These are phyloP conservation scores for Diaporthe helianthi DNA, from an alignment of 2,329 filamentous ascomycete species.

Conservation along the genomic window DNA sequence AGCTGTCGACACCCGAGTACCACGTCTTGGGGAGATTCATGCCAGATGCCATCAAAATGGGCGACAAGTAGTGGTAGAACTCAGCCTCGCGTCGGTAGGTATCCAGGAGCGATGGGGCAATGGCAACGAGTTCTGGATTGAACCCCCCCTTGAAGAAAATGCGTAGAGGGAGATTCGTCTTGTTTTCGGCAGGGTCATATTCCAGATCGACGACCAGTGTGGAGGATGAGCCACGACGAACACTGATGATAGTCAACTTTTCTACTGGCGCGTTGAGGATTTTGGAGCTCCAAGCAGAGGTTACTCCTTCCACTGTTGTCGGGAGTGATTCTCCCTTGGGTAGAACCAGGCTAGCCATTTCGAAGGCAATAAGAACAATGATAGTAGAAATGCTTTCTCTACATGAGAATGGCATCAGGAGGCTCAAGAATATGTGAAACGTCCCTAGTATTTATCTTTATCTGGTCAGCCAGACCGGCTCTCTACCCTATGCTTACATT, in stretches of 20 bases:
- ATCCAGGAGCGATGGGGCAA: not conserved
- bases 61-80: conserved; percentile 1
- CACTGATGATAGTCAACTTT: not conserved
- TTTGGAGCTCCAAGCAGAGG: conserved; percentile 1
- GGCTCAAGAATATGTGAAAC: not conserved
- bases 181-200: not conserved
- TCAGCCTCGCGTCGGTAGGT: not conserved
- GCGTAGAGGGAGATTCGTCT: not conserved
- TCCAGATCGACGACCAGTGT: not conserved
- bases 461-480: not conserved
- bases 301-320: conserved; percentile 3
- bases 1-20: not conserved
- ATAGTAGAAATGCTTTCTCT: not conserved
- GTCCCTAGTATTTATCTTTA: not conserved
- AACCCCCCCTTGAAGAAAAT: conserved; percentile 5
- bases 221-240: conserved; percentile 1
- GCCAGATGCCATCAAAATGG: not conserved
- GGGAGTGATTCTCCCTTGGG: not conserved
- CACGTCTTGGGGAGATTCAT: not conserved
- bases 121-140: not conserved
- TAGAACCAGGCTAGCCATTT: not conserved
- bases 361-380: not conserved
- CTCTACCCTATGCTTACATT: not conserved
- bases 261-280: not conserved
- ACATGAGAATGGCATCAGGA: not conserved